Evolutionary conservation across 2,329 filamentous ascomycete genomes (phyloP), one percentile per base, ranked within the genome.

Genomic region (Penicillium capsulatum): DNA sequence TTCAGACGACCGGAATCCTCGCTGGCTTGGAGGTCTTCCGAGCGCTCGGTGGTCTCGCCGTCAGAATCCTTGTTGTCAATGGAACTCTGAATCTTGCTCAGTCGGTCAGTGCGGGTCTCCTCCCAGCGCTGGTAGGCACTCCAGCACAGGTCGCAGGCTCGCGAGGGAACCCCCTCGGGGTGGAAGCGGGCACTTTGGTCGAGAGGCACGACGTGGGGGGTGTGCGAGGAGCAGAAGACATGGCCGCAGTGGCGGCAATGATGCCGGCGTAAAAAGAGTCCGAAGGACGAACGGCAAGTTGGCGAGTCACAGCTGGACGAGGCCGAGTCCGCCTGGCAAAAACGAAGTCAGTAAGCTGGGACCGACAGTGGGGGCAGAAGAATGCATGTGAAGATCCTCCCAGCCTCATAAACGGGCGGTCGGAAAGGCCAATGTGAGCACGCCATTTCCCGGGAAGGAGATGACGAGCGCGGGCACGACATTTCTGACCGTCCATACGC

Each of bases 201-300:
- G 11, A 83, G 74, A 6, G 75, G 76, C 8, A 83, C 75, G 34
- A 66, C 63, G 54, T 74, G 69, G 31, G 70, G 66, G 34, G 74
- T 75, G 64, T 83, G 79, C 22, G 72, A 68, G 44, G 73, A 71
- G 64, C 80, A 83, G 58, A 81, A 82, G 53, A 83, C 75, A 53
- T 80, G 75, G 30, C 80, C 80, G 51, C 80, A 83, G 52, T 80
- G 79, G 42, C 80, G 76, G 62, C 80, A 83, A 63, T 83, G 80
- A 55, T 83, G 80, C 42, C 79, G 77, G 35, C 80, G 77, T 35
- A 75, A 70, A 63, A 80, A 79, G 55, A 81, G 70, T 31, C 75
- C 73, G 57, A 83, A 83, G 14, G 72, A 69, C 29, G 72, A 72
- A 34, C 73, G 71, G 62, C 80, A 83, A 42, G 74, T 71, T 3